Conservation (phyloP, 352 stramenopile species). For the Phytophthora vignae region DNA sequence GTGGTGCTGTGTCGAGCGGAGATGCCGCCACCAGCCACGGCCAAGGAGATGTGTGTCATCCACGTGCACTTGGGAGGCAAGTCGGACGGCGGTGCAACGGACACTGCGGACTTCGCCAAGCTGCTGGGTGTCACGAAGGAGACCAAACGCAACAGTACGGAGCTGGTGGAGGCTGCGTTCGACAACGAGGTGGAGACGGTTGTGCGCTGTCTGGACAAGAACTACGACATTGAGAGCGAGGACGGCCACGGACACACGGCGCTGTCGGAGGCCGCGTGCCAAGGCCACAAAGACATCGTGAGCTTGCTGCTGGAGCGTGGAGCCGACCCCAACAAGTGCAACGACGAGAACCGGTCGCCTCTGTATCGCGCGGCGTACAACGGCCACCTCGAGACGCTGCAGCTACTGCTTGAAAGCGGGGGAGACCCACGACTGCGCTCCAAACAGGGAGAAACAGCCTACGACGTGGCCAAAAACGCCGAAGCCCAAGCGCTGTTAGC, state of each 20-base stretch:
- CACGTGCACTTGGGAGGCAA: constrained; percentile 45
- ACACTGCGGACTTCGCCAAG: constrained; percentile 49
- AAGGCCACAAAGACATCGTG: constrained; percentile 80
- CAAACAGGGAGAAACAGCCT: constrained; percentile 84
- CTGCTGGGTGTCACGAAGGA: constrained; percentile 58
- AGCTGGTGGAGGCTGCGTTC: constrained; percentile 89
- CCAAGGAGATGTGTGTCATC: constrained; percentile 74
- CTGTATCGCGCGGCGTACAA: constrained; percentile 91
- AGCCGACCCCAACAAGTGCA: constrained; percentile 88
- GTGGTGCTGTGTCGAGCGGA: constrained; percentile 69
- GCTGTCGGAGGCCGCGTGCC: constrained; percentile 87
- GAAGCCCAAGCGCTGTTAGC: constrained; percentile 68
- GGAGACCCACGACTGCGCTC: constrained; percentile 75
- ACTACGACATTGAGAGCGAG: constrained; percentile 88
- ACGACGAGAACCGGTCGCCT: constrained; percentile 82
- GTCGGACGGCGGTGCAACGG: constrained; percentile 1
- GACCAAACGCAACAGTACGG: too few species aligned
- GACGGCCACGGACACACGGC: constrained; percentile 89
- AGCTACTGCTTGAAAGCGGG: constrained; percentile 73
- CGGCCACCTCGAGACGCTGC: constrained; percentile 73
- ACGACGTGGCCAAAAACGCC: constrained; percentile 86
- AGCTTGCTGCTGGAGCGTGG: constrained; percentile 74
- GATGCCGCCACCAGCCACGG: constrained; percentile 56
- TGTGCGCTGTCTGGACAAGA: constrained; percentile 79
- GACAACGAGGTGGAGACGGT: constrained; percentile 86